Percentiles rank a stretch among this genome's conserved stretches.
Evolutionary conservation across 106 monocot genomes (phyloP).

Genomic region (Narthecium ossifragum): DNA sequence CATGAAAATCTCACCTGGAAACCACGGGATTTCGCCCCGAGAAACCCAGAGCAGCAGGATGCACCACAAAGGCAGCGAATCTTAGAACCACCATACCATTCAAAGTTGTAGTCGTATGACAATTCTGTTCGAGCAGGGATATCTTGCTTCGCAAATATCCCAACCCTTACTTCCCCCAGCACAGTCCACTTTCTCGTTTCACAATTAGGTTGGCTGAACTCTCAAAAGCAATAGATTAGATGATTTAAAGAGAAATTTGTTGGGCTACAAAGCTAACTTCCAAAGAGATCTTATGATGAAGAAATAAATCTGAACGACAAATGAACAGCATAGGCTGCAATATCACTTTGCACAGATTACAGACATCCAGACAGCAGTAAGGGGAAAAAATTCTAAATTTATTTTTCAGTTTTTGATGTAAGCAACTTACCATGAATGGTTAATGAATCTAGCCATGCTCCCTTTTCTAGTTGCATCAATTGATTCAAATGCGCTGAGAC

Average conservation of each 20-base stretch:
- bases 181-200: slow-evolving; percentile 98
- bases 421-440: slow-evolving; percentile 84
- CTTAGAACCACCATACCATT: slow-evolving; percentile 91
- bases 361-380: too few species aligned
- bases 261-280: not conserved
- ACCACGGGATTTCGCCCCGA: slow-evolving; percentile 97
- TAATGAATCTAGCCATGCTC: slow-evolving; percentile 89
- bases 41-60: slow-evolving; percentile 81
- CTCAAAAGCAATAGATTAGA: slow-evolving; percentile 36
- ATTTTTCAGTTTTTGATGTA: not conserved
- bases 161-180: slow-evolving; percentile 83
- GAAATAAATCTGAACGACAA: not conserved
- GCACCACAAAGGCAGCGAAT: slow-evolving; percentile 96
- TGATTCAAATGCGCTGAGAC: slow-evolving; percentile 72
- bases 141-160: slow-evolving; percentile 96
- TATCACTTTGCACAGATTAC: not conserved
- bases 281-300: not conserved
- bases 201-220: slow-evolving; percentile 88
- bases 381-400: too few species aligned
- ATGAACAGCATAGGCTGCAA: not conserved
- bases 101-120: slow-evolving; percentile 94
- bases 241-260: slow-evolving; percentile 11
- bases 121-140: slow-evolving; percentile 79
- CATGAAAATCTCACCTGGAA: slow-evolving; percentile 97
- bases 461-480: slow-evolving; percentile 95